Percentiles rank a stretch among this genome's conserved stretches.
These are phyloP conservation scores for Saitozyma sp. DNA, from an alignment of 768 basidiomycete genomes.

Conservation along the genomic window DNA sequence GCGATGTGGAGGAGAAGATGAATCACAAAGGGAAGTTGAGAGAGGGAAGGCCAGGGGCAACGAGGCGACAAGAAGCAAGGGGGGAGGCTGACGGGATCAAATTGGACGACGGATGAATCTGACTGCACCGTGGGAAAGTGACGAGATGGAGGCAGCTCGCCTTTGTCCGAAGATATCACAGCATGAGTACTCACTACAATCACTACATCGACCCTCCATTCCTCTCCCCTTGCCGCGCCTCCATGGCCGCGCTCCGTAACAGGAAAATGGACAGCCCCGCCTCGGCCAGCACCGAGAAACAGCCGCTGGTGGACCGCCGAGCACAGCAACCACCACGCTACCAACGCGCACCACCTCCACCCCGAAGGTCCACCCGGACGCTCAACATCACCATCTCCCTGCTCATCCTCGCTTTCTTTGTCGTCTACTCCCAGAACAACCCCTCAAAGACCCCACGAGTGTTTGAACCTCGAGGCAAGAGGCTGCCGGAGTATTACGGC, in stretches of 20 bases:
- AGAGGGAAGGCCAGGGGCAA: slow-evolving; percentile 2
- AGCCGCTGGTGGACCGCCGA: background rate
- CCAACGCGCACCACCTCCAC: slow-evolving; percentile 25
- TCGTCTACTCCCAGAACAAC: slow-evolving; percentile 31
- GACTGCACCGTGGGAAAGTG: no score
- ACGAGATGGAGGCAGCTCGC: no score
- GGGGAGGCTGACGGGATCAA: background rate
- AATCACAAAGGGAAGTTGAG: background rate
- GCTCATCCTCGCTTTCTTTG: slow-evolving; percentile 33
- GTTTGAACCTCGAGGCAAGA: slow-evolving; percentile 8
- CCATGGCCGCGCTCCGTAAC: background rate
- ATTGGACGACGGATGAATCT: background rate
- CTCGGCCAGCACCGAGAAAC: background rate
- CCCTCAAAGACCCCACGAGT: background rate
- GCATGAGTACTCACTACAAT: no score
- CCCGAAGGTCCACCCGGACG: slow-evolving; percentile 24
- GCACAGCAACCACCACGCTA: slow-evolving; percentile 9
- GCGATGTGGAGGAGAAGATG: slow-evolving; percentile 1
- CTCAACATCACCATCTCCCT: slow-evolving; percentile 40
- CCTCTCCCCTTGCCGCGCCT: no score
- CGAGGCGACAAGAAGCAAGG: no score
- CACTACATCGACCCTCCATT: no score
- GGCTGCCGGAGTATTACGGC: slow-evolving; percentile 28
- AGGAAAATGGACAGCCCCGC: background rate
- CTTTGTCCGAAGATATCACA: no score